Conservation (phyloP, 164 flowering plant species). For the Piper longum region DNA sequence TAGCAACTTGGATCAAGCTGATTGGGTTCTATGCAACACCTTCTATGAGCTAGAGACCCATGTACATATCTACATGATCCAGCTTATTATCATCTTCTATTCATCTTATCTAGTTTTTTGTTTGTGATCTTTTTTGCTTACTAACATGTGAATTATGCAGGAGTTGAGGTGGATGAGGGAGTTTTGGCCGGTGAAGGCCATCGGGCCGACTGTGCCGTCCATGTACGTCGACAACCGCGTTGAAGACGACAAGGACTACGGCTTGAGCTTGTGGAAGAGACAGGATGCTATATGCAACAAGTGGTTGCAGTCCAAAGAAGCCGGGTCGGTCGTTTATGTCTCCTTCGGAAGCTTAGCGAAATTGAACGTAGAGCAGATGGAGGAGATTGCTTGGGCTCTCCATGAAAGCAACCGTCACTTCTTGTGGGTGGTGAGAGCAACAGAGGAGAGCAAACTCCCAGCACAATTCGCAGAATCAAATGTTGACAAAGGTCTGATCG, state of each 20-base stretch:
- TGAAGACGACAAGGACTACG: constrained; percentile 12
- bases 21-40: constrained; percentile 12
- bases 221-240: constrained; percentile 14
- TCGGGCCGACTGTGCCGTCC: constrained; percentile 29
- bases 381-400: constrained; percentile 16
- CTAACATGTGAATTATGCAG: constrained; percentile 2
- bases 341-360: constrained; percentile 16
- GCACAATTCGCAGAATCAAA: neutral
- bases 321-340: constrained; percentile 14
- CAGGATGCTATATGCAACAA: constrained; percentile 3
- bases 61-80: constrained; percentile 2
- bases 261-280: constrained; percentile 7
- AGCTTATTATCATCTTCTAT: constrained; percentile 1
- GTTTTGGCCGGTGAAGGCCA: constrained; percentile 8
- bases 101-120: neutral
- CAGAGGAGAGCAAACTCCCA: constrained; percentile 7
- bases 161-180: constrained; percentile 11
- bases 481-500: constrained; percentile 12
- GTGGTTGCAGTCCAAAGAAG: constrained; percentile 15
- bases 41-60: constrained; percentile 14
- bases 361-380: constrained; percentile 10
- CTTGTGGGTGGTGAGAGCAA: constrained; percentile 18
- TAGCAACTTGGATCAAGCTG: constrained; percentile 11
- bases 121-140: too few species aligned
- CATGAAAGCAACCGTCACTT: constrained; percentile 5